Conservation (phyloP, 225 moss, liverwort and hornwort species). For the Ulota crispa region DNA sequence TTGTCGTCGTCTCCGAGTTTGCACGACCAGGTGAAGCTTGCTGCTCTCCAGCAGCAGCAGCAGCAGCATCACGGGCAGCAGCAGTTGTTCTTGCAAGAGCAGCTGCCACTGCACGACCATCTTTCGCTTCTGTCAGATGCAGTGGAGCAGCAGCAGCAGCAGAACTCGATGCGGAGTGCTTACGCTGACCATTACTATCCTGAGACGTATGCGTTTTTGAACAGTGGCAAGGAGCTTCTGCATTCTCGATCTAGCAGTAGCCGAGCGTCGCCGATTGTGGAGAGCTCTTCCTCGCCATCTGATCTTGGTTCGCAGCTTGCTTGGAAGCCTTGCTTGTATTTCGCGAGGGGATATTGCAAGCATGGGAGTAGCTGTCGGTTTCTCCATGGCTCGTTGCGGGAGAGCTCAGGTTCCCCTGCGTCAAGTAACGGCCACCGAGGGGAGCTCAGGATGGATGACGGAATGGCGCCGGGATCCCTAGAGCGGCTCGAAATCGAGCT, state of each 20-base stretch:
- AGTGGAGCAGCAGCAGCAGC: slow-evolving; percentile 71
- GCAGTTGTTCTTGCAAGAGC: slow-evolving; percentile 78
- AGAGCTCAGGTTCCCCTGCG: slow-evolving; percentile 86
- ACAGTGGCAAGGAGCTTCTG: slow-evolving; percentile 81
- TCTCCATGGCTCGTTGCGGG: slow-evolving; percentile 78
- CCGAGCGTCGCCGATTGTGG: slow-evolving; percentile 83
- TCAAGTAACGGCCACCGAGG: slow-evolving; percentile 79
- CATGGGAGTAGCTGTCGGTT: slow-evolving; percentile 97
- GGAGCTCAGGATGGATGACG: slow-evolving; percentile 80
- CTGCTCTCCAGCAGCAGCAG: slow-evolving; percentile 69
- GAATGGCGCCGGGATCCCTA: slow-evolving; percentile 83
- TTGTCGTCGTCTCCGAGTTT: slow-evolving; percentile 53
- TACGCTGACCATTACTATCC: slow-evolving; percentile 88
- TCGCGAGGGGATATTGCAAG: slow-evolving; percentile 92
- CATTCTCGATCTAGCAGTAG: slow-evolving; percentile 98
- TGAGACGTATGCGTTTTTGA: slow-evolving; percentile 81
- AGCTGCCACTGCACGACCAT: slow-evolving; percentile 84
- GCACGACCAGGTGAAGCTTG: slow-evolving; percentile 71
- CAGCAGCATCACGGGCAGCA: slow-evolving; percentile 53
- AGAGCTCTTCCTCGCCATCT: slow-evolving; percentile 74
- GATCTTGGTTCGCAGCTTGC: slow-evolving; percentile 86
- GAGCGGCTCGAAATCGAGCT: slow-evolving; percentile 94
- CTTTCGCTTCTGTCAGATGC: slow-evolving; percentile 66
- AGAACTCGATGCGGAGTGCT: slow-evolving; percentile 58
- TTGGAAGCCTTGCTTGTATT: slow-evolving; percentile 98